Conservation (phyloP, 2,329 filamentous ascomycete genomes). For the Stachybotrys chartarum region DNA sequence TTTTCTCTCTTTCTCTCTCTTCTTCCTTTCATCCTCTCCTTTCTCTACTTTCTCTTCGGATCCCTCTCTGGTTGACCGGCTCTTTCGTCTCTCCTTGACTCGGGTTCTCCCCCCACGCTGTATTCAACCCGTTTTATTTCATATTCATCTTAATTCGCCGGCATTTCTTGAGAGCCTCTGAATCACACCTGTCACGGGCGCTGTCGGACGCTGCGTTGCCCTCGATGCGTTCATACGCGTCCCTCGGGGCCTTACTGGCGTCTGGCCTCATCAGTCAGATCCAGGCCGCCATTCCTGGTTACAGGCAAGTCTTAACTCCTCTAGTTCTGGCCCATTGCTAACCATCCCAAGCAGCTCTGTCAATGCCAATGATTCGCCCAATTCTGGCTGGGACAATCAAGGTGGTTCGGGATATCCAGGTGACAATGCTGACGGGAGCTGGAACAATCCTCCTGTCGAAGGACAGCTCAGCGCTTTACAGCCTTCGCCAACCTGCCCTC, state of each 20-base stretch:
- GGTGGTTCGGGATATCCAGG: neutral
- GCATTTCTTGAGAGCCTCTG: neutral
- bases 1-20: slow-evolving; percentile 6
- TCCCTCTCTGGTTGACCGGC: slow-evolving; percentile 7
- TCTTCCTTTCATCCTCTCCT: slow-evolving; percentile 9
- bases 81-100: slow-evolving; percentile 10
- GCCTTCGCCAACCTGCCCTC: slow-evolving; percentile 27
- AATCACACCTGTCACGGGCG: neutral
- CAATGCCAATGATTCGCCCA: slow-evolving; percentile 7
- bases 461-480: neutral
- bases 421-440: neutral
- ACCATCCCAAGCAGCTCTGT: neutral
- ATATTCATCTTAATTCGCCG: too few species aligned
- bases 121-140: too few species aligned
- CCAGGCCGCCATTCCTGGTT: slow-evolving; percentile 21
- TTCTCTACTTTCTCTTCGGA: slow-evolving; percentile 1
- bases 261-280: slow-evolving; percentile 23
- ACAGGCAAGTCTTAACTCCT: slow-evolving; percentile 20
- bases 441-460: neutral
- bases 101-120: too few species aligned
- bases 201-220: neutral
- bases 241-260: slow-evolving; percentile 27
- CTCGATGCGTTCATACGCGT: slow-evolving; percentile 29
- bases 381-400: neutral
- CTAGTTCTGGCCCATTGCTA: neutral